Conservation (phyloP, 805 yeast species). For the Suhomyces tanzawaensis region DNA sequence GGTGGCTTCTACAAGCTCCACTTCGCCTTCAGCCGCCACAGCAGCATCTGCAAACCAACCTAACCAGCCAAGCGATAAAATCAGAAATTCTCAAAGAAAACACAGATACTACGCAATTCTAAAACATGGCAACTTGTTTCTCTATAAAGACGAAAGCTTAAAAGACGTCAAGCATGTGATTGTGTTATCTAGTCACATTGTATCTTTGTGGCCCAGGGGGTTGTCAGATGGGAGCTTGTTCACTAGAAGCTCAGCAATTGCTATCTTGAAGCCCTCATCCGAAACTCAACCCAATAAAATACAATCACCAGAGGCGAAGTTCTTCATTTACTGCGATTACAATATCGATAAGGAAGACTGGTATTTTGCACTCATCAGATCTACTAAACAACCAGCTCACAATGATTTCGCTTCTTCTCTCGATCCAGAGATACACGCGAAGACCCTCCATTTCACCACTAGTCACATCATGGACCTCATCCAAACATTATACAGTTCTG, state of each 20-base stretch:
- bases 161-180: constrained; percentile 74
- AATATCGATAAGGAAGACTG: constrained; percentile 89
- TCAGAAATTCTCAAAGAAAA: constrained; percentile 37
- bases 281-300: constrained; percentile 8
- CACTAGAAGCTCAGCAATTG: constrained; percentile 75
- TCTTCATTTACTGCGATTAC: constrained; percentile 70
- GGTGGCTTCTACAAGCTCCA: neutral
- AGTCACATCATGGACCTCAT: constrained; percentile 70
- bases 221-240: constrained; percentile 75
- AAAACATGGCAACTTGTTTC: constrained; percentile 83
- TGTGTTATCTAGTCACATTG: constrained; percentile 66
- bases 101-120: constrained; percentile 68
- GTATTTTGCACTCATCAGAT: constrained; percentile 82
- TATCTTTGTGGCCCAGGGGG: constrained; percentile 82
- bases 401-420: constrained; percentile 11
- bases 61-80: constrained; percentile 5
- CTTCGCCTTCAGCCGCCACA: neutral
- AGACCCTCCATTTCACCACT: constrained; percentile 69
- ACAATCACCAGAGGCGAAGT: constrained; percentile 7
- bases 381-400: constrained; percentile 40
- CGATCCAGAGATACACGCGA: constrained; percentile 62
- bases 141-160: constrained; percentile 71
- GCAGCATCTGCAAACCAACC: neutral
- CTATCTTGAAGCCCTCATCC: constrained; percentile 47
- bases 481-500: constrained; percentile 75